Percentiles rank a stretch among this genome's conserved stretches.
Evolutionary conservation across 2,329 filamentous ascomycete genomes (phyloP).

Genomic region (Pseudogymnoascus sp.): DNA sequence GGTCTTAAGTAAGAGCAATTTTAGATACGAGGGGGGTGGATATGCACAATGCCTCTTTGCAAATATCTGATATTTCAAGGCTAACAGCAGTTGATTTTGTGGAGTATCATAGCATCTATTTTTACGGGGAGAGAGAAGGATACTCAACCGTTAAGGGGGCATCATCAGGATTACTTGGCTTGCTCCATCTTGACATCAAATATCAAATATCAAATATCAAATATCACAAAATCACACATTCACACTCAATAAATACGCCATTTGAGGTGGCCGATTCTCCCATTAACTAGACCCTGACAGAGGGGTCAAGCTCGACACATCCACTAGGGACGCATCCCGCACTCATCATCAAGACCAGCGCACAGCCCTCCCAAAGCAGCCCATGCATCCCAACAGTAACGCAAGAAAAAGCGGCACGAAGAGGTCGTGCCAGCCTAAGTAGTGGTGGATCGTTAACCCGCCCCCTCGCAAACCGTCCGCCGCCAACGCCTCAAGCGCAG

Average conservation of each 20-base stretch:
- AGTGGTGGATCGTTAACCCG: slow-evolving; percentile 22
- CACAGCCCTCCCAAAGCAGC: slow-evolving; percentile 29
- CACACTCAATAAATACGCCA: slow-evolving; percentile 6
- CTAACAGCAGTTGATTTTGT: not conserved
- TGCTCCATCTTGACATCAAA: not conserved
- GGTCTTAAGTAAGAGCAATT: not conserved
- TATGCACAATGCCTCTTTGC: not conserved
- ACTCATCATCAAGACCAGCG: slow-evolving; percentile 31
- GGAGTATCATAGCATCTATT: not conserved
- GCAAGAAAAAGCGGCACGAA: slow-evolving; percentile 30
- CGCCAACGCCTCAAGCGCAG: slow-evolving; percentile 18
- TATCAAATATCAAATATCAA: slow-evolving; percentile 4
- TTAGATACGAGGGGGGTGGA: not conserved
- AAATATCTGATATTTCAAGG: not conserved
- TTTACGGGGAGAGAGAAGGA: not conserved
- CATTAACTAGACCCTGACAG: slow-evolving; percentile 28
- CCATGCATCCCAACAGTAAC: slow-evolving; percentile 32
- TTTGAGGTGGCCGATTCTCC: slow-evolving; percentile 34
- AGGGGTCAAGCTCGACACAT: slow-evolving; percentile 28
- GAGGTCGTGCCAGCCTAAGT: slow-evolving; percentile 30
- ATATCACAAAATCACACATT: not conserved
- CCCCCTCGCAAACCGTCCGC: slow-evolving; percentile 16
- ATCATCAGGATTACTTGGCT: not conserved
- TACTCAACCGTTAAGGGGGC: not conserved
- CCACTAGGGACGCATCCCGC: slow-evolving; percentile 27